Evolutionary conservation across 2,329 filamentous ascomycete genomes (phyloP), one percentile per base, ranked within the genome.

Genomic region (Pseudocercospora vitis): DNA sequence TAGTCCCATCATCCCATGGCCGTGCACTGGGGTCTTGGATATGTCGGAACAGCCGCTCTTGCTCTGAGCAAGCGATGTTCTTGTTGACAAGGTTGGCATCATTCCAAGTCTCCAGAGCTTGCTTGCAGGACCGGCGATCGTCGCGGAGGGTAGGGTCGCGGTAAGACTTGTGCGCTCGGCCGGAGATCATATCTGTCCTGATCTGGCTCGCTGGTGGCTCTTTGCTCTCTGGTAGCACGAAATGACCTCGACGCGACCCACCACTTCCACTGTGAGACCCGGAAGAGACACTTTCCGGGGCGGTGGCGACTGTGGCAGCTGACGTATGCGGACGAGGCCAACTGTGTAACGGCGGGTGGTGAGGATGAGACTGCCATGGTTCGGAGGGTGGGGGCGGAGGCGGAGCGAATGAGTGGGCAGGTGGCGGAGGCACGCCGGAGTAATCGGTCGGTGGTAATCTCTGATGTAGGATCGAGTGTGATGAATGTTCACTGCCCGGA

Each of bases 51-150:
- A 90, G 75, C 18, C 87, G 81, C 23, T 81, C 78, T 39, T 86
- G 82, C 68, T 92, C 87, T 21, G 81, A 77, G 5, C 79, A 75
- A 9, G 73, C 70, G 23, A 86, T 88, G 4, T 91, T 82, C n/a
- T 48, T 56, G 18, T 42, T 49, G 8, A 52, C 56, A 18, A 21
- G 46, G 37, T 48, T 51, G n/a, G 62, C 60, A 3, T 84, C 82
- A 72, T 96, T 96, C 75, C 94, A 96, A 47, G 85, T 80, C 81
- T 87, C 91, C 63, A 92, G 85, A 3, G 89, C 89, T 9, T 83
- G 81, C 58, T 84, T 87, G 73, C 92, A 97, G 50, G 86, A 81
- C 67, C 94, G 85, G n/a, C 92, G 86, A 65, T 96, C 91, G 16
- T 88, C 79, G 11, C 88, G 81, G 4, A 99, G 80, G 64, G 90